Percentiles rank a stretch among this genome's conserved stretches.
Evolutionary conservation across 345 rosid species (phyloP).

Genomic region (Turnera subulata): DNA sequence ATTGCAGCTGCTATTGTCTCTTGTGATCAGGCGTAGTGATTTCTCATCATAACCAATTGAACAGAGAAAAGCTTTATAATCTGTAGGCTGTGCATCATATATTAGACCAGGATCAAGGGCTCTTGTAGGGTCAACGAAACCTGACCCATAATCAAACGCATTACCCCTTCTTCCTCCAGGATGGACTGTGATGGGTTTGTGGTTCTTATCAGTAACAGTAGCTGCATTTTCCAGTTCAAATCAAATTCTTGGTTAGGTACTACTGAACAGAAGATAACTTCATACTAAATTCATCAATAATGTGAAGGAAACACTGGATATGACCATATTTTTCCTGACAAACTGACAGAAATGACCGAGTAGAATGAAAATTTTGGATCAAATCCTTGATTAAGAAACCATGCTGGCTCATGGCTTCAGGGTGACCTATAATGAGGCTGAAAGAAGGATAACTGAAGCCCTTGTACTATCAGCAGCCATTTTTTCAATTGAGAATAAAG

Average conservation of each 20-base stretch:
- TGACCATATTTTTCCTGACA: not conserved
- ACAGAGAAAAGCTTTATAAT: slow-evolving; percentile 48
- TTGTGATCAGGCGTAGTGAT: slow-evolving; percentile 35
- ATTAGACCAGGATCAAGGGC: slow-evolving; percentile 48
- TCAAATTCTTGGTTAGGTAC: slow-evolving; percentile 11
- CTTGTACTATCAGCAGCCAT: not conserved
- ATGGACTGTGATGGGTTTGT: slow-evolving; percentile 36
- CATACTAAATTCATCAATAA: not conserved
- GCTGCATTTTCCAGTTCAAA: slow-evolving; percentile 36
- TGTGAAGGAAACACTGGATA: not conserved
- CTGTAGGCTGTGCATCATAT: slow-evolving; percentile 35
- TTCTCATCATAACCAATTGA: slow-evolving; percentile 44
- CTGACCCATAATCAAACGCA: slow-evolving; percentile 53
- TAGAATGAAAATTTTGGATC: not conserved
- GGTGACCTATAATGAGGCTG: too few species aligned
- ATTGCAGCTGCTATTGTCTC: slow-evolving; percentile 45
- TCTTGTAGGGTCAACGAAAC: slow-evolving; percentile 41
- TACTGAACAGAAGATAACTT: not conserved
- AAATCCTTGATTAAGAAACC: not conserved
- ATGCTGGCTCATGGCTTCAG: too few species aligned
- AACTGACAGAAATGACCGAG: not conserved
- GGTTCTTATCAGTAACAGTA: slow-evolving; percentile 30
- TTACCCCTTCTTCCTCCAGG: slow-evolving; percentile 48
- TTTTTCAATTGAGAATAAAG: not conserved
- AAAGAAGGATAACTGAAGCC: not conserved